These are phyloP conservation scores for Endothia cerciana DNA, from an alignment of 2,329 filamentous ascomycete genomes.

Conservation along the genomic window DNA sequence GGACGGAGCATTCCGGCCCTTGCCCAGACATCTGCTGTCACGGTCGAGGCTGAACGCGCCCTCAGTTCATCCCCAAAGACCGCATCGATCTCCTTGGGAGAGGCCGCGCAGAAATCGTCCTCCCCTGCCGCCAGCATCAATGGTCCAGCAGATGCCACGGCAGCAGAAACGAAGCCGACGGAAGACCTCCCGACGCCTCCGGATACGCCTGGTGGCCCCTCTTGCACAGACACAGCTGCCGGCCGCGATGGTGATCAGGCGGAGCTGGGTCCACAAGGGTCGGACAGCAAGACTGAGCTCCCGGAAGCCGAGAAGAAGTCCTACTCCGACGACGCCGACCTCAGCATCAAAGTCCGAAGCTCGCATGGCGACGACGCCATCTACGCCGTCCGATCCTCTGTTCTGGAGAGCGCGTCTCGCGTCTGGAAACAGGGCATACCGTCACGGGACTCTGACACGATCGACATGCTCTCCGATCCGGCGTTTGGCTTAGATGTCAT, in stretches of 20 bases:
- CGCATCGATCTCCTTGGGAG: slow-evolving; percentile 12
- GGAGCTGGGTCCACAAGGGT: neutral
- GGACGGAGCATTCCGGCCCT: slow-evolving; percentile 21
- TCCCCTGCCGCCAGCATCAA: neutral
- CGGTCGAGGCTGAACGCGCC: slow-evolving; percentile 21
- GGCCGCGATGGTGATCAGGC: slow-evolving; percentile 6
- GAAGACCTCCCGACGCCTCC: slow-evolving; percentile 27
- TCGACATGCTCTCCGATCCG: slow-evolving; percentile 21
- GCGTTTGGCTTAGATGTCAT: slow-evolving; percentile 31
- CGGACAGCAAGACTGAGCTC: slow-evolving; percentile 6
- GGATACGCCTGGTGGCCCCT: slow-evolving; percentile 26
- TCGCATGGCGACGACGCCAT: slow-evolving; percentile 9
- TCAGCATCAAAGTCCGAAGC: slow-evolving; percentile 29
- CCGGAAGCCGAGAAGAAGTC: slow-evolving; percentile 16
- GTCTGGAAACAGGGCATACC: slow-evolving; percentile 25
- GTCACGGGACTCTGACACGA: slow-evolving; percentile 9
- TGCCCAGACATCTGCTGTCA: slow-evolving; percentile 22
- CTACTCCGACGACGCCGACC: slow-evolving; percentile 32
- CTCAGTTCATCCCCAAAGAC: slow-evolving; percentile 21
- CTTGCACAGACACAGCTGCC: neutral
- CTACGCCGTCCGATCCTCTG: slow-evolving; percentile 30
- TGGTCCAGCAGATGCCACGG: neutral
- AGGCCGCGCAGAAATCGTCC: slow-evolving; percentile 4
- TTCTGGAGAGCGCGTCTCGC: slow-evolving; percentile 30
- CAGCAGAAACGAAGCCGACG: neutral